Conservation (phyloP, 2,329 filamentous ascomycete genomes). For the Arachnopeziza araneosa region DNA sequence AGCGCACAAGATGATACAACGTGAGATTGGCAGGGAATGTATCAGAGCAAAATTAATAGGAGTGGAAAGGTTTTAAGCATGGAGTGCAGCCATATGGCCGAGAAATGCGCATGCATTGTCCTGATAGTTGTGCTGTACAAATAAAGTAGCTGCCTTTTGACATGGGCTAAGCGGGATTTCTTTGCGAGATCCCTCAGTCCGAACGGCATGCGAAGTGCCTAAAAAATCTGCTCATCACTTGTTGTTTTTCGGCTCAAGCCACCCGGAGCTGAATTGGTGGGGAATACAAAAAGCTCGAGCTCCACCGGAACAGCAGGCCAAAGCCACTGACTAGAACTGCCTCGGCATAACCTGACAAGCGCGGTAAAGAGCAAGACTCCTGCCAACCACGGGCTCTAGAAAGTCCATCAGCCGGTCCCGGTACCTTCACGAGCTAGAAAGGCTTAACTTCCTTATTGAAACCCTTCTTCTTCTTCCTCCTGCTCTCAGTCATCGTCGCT, state of each 20-base stretch:
- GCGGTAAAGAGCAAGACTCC: not conserved
- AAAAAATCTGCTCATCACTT: constrained; percentile 13
- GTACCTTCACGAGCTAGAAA: constrained; percentile 7
- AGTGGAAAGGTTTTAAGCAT: not conserved
- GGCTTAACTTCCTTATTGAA: not conserved
- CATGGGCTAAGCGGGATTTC: not conserved
- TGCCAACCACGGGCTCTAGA: not conserved
- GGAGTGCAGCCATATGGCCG: not conserved
- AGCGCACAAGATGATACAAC: constrained; percentile 17
- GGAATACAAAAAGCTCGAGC: not conserved
- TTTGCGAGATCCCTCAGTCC: constrained; percentile 13
- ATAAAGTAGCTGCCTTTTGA: not conserved
- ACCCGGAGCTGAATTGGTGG: not conserved
- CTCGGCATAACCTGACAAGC: not conserved
- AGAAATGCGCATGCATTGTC: constrained; percentile 1
- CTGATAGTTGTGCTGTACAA: constrained; percentile 1
- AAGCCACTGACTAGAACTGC: not conserved
- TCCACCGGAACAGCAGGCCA: not conserved
- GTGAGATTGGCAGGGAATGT: not conserved
- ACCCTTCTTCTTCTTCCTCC: constrained; percentile 6
- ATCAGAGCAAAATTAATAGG: not conserved
- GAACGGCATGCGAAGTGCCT: constrained; percentile 4
- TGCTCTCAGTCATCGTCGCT: constrained; percentile 7
- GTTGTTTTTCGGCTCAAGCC: not conserved
- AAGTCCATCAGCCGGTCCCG: not conserved